phyloP scores from a whole-genome alignment of 192 early-diverging fungal genomes.

The Coemansia sp. region DNA sequence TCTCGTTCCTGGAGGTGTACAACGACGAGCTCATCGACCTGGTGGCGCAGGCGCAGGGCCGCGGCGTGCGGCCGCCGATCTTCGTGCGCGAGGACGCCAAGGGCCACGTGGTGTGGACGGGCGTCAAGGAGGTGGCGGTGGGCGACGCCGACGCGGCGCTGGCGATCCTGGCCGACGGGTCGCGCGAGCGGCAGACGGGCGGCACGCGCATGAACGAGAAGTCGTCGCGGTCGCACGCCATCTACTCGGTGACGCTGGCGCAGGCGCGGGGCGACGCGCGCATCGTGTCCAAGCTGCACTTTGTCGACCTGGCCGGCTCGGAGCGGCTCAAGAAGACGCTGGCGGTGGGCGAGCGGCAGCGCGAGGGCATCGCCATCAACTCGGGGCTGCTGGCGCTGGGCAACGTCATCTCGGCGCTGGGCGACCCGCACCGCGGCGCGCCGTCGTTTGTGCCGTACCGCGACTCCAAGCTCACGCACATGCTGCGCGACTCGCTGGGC shows the following conservation, averaged over 20 bases:
- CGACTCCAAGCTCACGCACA: slow-evolving; percentile 93
- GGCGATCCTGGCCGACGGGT: slow-evolving; percentile 65
- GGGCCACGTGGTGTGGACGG: slow-evolving; percentile 84
- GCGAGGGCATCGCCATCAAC: slow-evolving; percentile 97
- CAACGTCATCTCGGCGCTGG: slow-evolving; percentile 97
- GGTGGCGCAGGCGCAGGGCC: slow-evolving; percentile 61
- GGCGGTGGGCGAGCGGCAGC: slow-evolving; percentile 87
- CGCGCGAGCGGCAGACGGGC: slow-evolving; percentile 78
- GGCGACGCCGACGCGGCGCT: slow-evolving; percentile 70
- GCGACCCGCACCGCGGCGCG: slow-evolving; percentile 63
- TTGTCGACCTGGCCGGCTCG: slow-evolving; percentile 98
- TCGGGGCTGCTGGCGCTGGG: slow-evolving; percentile 92
- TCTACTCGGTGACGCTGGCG: slow-evolving; percentile 85
- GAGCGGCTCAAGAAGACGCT: slow-evolving; percentile 93
- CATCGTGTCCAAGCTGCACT: slow-evolving; percentile 90
- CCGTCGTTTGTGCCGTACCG: slow-evolving; percentile 87
- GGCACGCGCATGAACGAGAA: slow-evolving; percentile 98
- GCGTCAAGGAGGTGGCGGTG: slow-evolving; percentile 77
- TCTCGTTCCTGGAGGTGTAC: slow-evolving; percentile 95
- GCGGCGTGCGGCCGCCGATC: slow-evolving; percentile 59
- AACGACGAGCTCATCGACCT: slow-evolving; percentile 97
- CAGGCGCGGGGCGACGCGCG: slow-evolving; percentile 61
- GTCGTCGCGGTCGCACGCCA: slow-evolving; percentile 94
- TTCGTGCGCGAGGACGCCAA: slow-evolving; percentile 81
- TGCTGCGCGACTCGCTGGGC: slow-evolving; percentile 95